These are phyloP conservation scores for Zygoascus hellenicus DNA, from an alignment of 1,139 yeast species.

Conservation along the genomic window DNA sequence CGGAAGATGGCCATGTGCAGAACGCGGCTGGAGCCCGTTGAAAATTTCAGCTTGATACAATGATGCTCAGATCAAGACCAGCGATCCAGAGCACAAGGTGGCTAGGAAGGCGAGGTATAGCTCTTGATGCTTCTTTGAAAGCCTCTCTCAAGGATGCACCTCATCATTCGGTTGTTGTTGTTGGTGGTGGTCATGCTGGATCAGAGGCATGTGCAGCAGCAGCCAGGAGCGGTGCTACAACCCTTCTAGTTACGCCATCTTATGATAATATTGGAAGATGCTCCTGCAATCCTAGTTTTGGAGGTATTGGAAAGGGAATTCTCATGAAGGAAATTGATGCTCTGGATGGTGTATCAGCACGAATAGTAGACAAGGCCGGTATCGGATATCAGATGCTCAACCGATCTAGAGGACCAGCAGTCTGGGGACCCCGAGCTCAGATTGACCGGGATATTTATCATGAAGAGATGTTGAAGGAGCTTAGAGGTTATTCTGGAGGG, in stretches of 20 bases:
- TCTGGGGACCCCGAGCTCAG: constrained; percentile 98
- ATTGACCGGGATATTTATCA: constrained; percentile 80
- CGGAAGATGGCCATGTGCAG: no score
- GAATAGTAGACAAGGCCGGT: constrained; percentile 86
- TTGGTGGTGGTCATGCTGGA: constrained; percentile 99
- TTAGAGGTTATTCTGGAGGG: constrained; percentile 44
- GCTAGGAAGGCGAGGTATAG: constrained; percentile 6
- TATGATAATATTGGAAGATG: constrained; percentile 80
- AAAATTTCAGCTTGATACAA: no score
- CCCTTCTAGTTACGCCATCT: constrained; percentile 75
- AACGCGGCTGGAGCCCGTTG: no score
- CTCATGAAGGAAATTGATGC: constrained; percentile 91
- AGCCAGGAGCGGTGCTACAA: constrained; percentile 72
- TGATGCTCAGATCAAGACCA: no score
- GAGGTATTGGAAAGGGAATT: constrained; percentile 98
- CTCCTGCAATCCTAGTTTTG: constrained; percentile 96
- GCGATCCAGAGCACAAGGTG: no score
- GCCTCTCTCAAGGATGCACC: constrained; percentile 16
- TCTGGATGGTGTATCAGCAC: constrained; percentile 82
- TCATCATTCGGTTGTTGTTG: constrained; percentile 64
- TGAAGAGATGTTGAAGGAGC: constrained; percentile 68
- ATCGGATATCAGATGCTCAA: constrained; percentile 86
- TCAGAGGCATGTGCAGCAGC: constrained; percentile 96
- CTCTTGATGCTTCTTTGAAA: constrained; percentile 10
- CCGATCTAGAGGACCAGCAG: constrained; percentile 91